Conservation (phyloP, 257 asterid genomes). For the Anisodus tanguticus region DNA sequence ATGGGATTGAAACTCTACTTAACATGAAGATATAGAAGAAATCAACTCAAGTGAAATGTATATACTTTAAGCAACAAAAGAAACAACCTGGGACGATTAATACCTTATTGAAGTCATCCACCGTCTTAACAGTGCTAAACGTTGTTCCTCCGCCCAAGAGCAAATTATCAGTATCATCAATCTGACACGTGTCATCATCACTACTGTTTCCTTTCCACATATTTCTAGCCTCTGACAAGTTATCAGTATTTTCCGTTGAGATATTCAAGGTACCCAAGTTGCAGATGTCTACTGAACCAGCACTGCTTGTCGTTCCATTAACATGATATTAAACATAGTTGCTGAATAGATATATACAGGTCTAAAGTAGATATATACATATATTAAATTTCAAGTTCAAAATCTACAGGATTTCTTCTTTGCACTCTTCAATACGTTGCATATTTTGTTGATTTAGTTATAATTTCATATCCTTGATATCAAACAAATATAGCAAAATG, state of each 20-base stretch:
- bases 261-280: slow-evolving; percentile 48
- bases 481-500: background rate
- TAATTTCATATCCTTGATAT: background rate
- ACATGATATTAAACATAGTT: background rate
- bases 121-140: slow-evolving; percentile 22
- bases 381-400: background rate
- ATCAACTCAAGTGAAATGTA: slow-evolving; percentile 3
- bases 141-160: slow-evolving; percentile 30
- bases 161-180: slow-evolving; percentile 39
- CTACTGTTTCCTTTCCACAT: slow-evolving; percentile 21
- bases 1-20: slow-evolving; percentile 47
- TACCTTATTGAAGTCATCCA: slow-evolving; percentile 44
- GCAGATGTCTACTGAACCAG: slow-evolving; percentile 45
- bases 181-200: slow-evolving; percentile 44
- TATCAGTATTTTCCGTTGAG: slow-evolving; percentile 35
- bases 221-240: slow-evolving; percentile 31
- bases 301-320: slow-evolving; percentile 32
- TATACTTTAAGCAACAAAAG: background rate
- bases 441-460: background rate
- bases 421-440: background rate
- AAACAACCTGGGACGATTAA: background rate
- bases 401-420: background rate
- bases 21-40: slow-evolving; percentile 16
- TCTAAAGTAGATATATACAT: background rate
- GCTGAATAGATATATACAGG: background rate